Conservation (phyloP, 1,284 basidiomycete species). For the Ceratorhiza oryzae-sativae region DNA sequence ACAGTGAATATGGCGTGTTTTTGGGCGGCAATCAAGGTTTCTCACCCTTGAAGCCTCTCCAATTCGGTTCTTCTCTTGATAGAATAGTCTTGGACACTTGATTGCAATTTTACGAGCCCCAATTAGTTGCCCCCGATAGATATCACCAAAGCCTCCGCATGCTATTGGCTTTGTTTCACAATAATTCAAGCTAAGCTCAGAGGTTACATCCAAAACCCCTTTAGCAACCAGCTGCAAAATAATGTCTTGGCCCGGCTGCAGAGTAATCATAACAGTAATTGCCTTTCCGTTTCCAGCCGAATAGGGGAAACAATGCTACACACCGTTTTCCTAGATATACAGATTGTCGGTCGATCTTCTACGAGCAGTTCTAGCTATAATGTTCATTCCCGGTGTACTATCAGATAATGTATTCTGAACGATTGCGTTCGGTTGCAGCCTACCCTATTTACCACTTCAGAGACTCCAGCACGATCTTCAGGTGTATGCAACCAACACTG, state of each 20-base stretch:
- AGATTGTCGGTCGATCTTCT: no score
- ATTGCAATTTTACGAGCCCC: not conserved
- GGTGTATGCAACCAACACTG: no score
- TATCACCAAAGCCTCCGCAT: not conserved
- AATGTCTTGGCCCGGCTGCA: not conserved
- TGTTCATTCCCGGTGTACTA: no score
- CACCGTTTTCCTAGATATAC: not conserved
- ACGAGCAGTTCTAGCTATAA: no score
- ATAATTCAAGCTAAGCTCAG: not conserved
- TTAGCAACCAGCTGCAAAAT: not conserved
- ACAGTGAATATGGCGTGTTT: not conserved
- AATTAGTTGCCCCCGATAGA: not conserved
- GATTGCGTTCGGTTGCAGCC: no score
- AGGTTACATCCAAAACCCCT: not conserved
- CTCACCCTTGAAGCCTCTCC: not conserved
- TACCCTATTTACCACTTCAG: no score
- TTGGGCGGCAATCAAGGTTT: no score
- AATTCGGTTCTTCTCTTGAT: not conserved
- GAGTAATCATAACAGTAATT: no score
- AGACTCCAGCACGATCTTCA: no score
- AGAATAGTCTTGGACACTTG: not conserved
- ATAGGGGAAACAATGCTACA: no score
- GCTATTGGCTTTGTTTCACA: not conserved
- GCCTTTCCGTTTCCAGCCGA: no score
- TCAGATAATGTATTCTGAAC: no score